Evolutionary conservation across 2,329 filamentous ascomycete genomes (phyloP), one percentile per base, ranked within the genome.

Genomic region (Hortaea werneckii): DNA sequence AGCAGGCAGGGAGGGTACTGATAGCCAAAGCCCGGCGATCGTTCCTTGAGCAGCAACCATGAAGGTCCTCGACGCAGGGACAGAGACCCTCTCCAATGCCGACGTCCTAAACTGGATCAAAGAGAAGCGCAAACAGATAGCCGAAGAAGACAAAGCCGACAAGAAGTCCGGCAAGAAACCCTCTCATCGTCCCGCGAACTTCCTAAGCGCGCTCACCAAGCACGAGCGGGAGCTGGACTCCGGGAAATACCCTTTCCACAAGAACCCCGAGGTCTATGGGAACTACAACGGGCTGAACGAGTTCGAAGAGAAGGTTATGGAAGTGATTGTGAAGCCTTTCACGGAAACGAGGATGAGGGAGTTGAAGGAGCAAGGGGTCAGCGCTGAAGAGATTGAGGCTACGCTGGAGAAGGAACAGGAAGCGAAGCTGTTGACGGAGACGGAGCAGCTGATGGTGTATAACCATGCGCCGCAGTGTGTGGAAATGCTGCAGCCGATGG

Each of bases 61-160:
- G 54, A 58, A 62, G 50, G 58, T 65, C 48, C 55, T 64, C 48
- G 61, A 65, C 43, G 60, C 62, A 2, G 62, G 62, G 46, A 63
- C 62, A 32, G 56, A 60, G 28, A 54, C 53, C 35, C 51, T 65
- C 41, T 60, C 61, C 40, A 64, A 65, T 50, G 54, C 56, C 35
- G 63, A 65, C 43, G 61, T 65, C 37, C 54, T 64, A 26, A 54
- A 59, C 43, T 65, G 57, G 55, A 51, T 64, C 43, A 43, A 52
- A 29, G 49, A 53, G 13, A 64, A 63, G 40, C 57, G 57, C 40
- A 47, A 47, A 5, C 61, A 63, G 43, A 58, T 63, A 48, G 45
- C 50, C n/a, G 41, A 40, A 27, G 62, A 64, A 52, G 61, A 61
- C 46, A 52, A 48, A 13, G 51, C 55, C 27, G 56, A 59, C 40